Conservation (phyloP, 768 basidiomycete species). For the Roridomyces roridus region DNA sequence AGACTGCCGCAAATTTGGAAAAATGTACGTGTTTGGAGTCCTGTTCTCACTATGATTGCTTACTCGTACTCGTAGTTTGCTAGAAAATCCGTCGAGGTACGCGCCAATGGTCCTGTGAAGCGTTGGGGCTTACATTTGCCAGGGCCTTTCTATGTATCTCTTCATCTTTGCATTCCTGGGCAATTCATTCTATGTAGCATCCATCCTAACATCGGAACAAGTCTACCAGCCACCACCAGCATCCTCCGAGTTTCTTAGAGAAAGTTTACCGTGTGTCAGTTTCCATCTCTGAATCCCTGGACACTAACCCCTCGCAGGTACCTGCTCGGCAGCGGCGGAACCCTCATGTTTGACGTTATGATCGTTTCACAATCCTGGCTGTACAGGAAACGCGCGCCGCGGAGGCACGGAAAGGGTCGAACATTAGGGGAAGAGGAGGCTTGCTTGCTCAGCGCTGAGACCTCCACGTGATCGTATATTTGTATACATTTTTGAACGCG, state of each 20-base stretch:
- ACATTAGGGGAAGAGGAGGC: conserved; percentile 14
- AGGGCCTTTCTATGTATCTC: conserved; percentile 93
- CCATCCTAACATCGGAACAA: conserved; percentile 81
- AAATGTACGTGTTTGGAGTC: conserved; percentile 74
- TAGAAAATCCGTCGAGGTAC: conserved; percentile 88
- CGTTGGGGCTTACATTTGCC: conserved; percentile 10
- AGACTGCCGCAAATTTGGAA: conserved; percentile 99
- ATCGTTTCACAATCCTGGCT: conserved; percentile 87
- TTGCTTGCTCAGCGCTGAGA: conserved; percentile 14
- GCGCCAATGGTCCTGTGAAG: neutral
- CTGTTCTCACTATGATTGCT: neutral
- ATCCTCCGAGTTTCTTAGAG: conserved; percentile 71
- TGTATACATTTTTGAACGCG: neutral
- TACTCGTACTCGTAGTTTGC: conserved; percentile 59
- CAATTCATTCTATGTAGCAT: conserved; percentile 91
- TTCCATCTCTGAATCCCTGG: neutral
- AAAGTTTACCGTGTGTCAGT: conserved; percentile 81
- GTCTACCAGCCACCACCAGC: conserved; percentile 61
- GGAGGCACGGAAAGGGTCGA: conserved; percentile 36
- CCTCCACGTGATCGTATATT: neutral
- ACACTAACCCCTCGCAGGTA: conserved; percentile 57
- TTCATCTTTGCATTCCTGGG: conserved; percentile 95
- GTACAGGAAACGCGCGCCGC: conserved; percentile 60
- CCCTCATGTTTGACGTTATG: conserved; percentile 90
- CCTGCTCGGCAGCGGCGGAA: conserved; percentile 90